These are phyloP conservation scores for Cercophora newfieldiana DNA, from an alignment of 495 filamentous ascomycete genomes.

Conservation along the genomic window DNA sequence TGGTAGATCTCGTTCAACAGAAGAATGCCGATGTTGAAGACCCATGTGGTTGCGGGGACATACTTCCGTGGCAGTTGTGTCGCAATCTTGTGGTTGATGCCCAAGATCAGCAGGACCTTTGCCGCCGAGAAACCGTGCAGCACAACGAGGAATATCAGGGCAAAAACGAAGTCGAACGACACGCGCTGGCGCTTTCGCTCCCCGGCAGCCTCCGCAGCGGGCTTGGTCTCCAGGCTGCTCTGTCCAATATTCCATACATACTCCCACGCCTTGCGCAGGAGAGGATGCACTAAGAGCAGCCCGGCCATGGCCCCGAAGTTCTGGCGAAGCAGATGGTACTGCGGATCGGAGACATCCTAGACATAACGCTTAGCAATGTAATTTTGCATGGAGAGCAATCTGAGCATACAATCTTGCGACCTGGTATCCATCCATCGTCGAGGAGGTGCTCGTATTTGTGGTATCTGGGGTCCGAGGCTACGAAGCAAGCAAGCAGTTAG, in stretches of 20 bases:
- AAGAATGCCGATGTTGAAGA: conserved; percentile 83
- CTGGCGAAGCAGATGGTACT: conserved; percentile 82
- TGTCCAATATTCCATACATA: conserved; percentile 18
- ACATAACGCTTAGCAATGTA: conserved; percentile 7
- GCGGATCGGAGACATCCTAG: conserved; percentile 85
- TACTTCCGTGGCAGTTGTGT: conserved; percentile 65
- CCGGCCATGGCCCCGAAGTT: conserved; percentile 79
- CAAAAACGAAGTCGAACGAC: conserved; percentile 82
- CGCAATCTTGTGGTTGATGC: conserved; percentile 76
- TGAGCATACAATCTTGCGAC: conserved; percentile 76
- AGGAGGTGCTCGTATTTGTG: conserved; percentile 68
- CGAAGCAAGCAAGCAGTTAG: conserved; percentile 16
- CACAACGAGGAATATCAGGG: conserved; percentile 69
- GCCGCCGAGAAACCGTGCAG: conserved; percentile 83
- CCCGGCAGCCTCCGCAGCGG: conserved; percentile 53
- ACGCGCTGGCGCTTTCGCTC: conserved; percentile 72
- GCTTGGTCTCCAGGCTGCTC: background rate
- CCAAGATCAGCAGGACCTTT: conserved; percentile 80
- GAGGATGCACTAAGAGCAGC: conserved; percentile 72
- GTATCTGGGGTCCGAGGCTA: conserved; percentile 83
- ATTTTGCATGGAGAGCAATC: background rate
- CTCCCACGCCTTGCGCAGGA: conserved; percentile 73
- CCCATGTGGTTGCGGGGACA: conserved; percentile 79
- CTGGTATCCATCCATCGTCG: conserved; percentile 88
- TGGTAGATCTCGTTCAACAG: conserved; percentile 85